phyloP scores from a whole-genome alignment of 2,329 filamentous ascomycete genomes.

The Penicillium crustosum region DNA sequence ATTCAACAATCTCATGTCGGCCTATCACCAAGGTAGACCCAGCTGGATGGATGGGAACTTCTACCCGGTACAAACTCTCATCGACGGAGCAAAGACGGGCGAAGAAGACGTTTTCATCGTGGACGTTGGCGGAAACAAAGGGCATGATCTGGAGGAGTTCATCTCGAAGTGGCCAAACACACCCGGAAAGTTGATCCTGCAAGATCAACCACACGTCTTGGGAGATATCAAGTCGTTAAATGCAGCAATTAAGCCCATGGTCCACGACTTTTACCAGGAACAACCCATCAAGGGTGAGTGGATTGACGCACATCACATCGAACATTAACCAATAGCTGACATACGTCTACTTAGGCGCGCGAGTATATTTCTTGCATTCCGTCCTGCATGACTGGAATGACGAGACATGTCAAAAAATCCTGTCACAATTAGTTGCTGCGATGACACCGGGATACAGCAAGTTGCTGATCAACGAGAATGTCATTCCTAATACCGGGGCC shows the following conservation, averaged over 20 bases:
- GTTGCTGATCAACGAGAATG: constrained; percentile 48
- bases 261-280: constrained; percentile 33
- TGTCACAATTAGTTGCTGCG: constrained; percentile 32
- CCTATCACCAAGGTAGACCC: constrained; percentile 11
- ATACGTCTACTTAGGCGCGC: not conserved
- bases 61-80: not conserved
- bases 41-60: constrained; percentile 13
- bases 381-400: constrained; percentile 31
- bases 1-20: constrained; percentile 17
- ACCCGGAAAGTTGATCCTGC: constrained; percentile 11
- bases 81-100: not conserved
- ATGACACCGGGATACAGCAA: constrained; percentile 36
- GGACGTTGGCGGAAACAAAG: constrained; percentile 15
- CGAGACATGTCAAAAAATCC: constrained; percentile 18
- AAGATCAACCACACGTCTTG: constrained; percentile 14
- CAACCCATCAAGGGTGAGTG: constrained; percentile 31
- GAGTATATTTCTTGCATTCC: constrained; percentile 27
- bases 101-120: constrained; percentile 10
- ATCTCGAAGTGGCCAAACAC: constrained; percentile 4
- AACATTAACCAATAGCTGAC: not conserved
- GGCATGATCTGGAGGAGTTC: constrained; percentile 15
- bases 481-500: constrained; percentile 38
- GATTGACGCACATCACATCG: not conserved
- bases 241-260: not conserved
- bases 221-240: constrained; percentile 1